A percentile compares a stretch with the other conserved stretches of the same genome.
These are phyloP conservation scores for Phytophthora palmivora DNA, from an alignment of 352 stramenopile genomes.

Conservation along the genomic window DNA sequence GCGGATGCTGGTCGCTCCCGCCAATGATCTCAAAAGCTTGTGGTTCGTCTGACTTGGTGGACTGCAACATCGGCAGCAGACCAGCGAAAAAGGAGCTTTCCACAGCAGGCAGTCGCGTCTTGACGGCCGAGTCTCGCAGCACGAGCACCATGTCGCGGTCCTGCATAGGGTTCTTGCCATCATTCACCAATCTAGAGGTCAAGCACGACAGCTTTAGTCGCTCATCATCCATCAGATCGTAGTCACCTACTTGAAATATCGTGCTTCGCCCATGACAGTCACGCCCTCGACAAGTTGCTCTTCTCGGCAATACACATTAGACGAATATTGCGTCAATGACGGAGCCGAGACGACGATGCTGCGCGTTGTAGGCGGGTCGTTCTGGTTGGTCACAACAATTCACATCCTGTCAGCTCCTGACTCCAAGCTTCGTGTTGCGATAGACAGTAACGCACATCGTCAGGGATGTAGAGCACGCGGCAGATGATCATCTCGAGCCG, in stretches of 20 bases:
- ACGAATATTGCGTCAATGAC: conserved; percentile 84
- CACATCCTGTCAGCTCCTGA: conserved; percentile 13
- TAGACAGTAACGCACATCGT: conserved; percentile 46
- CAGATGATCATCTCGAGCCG: conserved; percentile 89
- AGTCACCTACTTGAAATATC: conserved; percentile 61
- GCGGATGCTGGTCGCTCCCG: conserved; percentile 51
- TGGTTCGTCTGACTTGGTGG: conserved; percentile 31
- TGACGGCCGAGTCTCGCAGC: conserved; percentile 57
- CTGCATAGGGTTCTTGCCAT: conserved; percentile 62
- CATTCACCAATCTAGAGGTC: conserved; percentile 52
- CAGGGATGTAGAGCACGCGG: conserved; percentile 83
- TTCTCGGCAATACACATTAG: conserved; percentile 70
- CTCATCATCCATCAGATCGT: neutral
- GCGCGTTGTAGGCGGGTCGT: conserved; percentile 80
- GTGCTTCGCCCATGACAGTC: conserved; percentile 54
- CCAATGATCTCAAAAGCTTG: conserved; percentile 65
- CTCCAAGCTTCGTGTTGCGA: neutral
- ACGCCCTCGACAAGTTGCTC: conserved; percentile 51
- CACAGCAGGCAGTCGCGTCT: conserved; percentile 45
- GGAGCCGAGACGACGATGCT: conserved; percentile 54
- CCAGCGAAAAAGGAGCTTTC: conserved; percentile 47
- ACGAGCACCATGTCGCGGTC: conserved; percentile 68
- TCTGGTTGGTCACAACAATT: conserved; percentile 39
- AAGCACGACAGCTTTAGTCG: conserved; percentile 9
- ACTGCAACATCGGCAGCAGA: conserved; percentile 44